Evolutionary conservation across 768 basidiomycete species (phyloP), one percentile per base, ranked within the genome.

Genomic region (Podaxis sp.): DNA sequence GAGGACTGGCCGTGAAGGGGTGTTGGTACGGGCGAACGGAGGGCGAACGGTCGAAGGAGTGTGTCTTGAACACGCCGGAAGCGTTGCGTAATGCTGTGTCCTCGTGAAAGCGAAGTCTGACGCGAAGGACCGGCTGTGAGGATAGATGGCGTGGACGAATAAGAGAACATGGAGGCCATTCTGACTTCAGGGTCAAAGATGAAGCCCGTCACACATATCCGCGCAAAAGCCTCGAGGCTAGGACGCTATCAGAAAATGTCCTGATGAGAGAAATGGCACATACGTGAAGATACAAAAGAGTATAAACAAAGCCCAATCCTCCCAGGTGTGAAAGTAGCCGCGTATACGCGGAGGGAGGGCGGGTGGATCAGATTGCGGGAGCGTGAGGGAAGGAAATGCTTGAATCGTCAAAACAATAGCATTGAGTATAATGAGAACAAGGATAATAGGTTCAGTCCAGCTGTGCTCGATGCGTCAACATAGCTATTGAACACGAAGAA

Each of bases 301-400:
- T 19, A 70, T 83, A 72, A 98, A 93, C n/a, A 98, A 78, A 19
- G 81, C 87, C 69, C 85, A 89, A 73, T 98, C 96, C 69, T 95
- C 93, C 96, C 96, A 98, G 12, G 75, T 66, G 63, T 89, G 86
- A 76, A 98, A 97, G 77, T 91, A 98, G 7, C 94, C 94, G 54
- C 70, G 74, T 22, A 82, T 68, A 48, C 58, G 72, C 36, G 77
- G 77, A 40, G 83, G 80, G 7, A 82, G 73, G 9, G 79, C 71
- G 1, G 72, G 68, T 30, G 75, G 76, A 61, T 76, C 74, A 46
- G 73, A 70, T n/a, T 76, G 76, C n/a, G 84, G 75, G 3, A 89
- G 76, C 19, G 84, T 83, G 36, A 87, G 72, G 2, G 88, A 76
- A 58, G 77, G 82, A 39, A 90, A 84, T 7, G 93, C 84, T 75